phyloP scores from a whole-genome alignment of 1,284 basidiomycete species.

The Ganoderma sinense region DNA sequence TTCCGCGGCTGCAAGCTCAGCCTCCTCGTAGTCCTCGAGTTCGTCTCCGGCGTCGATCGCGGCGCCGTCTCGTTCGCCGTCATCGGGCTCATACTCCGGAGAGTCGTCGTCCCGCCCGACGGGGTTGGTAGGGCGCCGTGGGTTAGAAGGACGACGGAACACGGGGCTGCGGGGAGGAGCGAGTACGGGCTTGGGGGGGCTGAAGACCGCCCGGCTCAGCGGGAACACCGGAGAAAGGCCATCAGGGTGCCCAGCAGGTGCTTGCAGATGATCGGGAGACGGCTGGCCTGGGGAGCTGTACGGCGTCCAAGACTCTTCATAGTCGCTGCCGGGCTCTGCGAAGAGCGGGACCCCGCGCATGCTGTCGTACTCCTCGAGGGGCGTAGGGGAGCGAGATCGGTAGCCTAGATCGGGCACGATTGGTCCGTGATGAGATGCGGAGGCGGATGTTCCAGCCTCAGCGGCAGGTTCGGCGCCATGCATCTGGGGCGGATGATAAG shows the following conservation, averaged over 20 bases:
- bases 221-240: background rate
- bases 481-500: background rate
- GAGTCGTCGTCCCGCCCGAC: background rate
- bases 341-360: background rate
- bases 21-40: background rate
- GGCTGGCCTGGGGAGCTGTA: background rate
- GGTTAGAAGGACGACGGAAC: background rate
- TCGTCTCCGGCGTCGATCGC: no score
- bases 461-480: background rate
- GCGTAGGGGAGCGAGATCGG: background rate
- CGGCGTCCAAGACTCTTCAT: background rate
- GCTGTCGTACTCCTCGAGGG: slow-evolving; percentile 3
- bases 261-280: background rate
- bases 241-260: background rate
- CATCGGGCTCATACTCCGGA: background rate
- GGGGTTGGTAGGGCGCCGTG: background rate
- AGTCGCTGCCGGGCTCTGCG: slow-evolving; percentile 3
- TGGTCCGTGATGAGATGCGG: background rate
- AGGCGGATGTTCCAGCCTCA: background rate
- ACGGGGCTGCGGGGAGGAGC: background rate
- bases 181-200: background rate
- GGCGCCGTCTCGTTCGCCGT: background rate
- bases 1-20: background rate
- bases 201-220: background rate
- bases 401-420: background rate